Evolutionary conservation across 1,139 yeast genomes (phyloP), one percentile per base, ranked within the genome.

Genomic region (Kazachstania sp.): DNA sequence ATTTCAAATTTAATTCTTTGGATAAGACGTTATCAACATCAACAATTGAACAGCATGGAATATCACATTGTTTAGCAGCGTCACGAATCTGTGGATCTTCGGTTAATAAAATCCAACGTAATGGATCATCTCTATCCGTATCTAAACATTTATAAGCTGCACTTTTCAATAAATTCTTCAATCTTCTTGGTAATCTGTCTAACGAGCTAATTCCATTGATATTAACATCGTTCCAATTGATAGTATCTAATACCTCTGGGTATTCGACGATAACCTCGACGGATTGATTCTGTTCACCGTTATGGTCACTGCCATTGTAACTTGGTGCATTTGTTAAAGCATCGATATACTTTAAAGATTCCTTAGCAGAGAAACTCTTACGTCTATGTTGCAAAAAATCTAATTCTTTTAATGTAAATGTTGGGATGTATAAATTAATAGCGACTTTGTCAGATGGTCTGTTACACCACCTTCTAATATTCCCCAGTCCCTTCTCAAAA

Each of bases 401-500:
- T 41, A 63, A 45, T 44, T 63, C 67, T 45, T 49, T 56, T 36
- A 61, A 37, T 2, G 67, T 61, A 45, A 45, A 59, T 1, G 62
- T 54, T 12, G 67, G 67, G 29, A 63, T 54, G 47, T 63, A 63
- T 29, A 61, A 41, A 19, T 53, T 53, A 39, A 63, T 40, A 19
- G 45, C 48, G 8, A 60, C 49, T 18, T 51, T 16, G 2, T 18
- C 37, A 5, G 43, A 31, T n/a, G 20, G 12, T 7, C 31, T 36
- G 26, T 48, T 44, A 43, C 56, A 56, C 67, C 66, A 63, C 45
- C 63, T 54, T 42, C 56, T 56, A 36, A 63, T 55, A 47, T 61
- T 61, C 1, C 67, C 67, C 36, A 63, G 45, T 18, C 66, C 67
- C 44, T 57, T 60, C 49, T 63, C 65, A 41, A 63, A 57, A 9